Percentiles rank a stretch among this genome's conserved stretches.
Evolutionary conservation across 2,329 filamentous ascomycete genomes (phyloP).

Genomic region (Verticillium isaacii): DNA sequence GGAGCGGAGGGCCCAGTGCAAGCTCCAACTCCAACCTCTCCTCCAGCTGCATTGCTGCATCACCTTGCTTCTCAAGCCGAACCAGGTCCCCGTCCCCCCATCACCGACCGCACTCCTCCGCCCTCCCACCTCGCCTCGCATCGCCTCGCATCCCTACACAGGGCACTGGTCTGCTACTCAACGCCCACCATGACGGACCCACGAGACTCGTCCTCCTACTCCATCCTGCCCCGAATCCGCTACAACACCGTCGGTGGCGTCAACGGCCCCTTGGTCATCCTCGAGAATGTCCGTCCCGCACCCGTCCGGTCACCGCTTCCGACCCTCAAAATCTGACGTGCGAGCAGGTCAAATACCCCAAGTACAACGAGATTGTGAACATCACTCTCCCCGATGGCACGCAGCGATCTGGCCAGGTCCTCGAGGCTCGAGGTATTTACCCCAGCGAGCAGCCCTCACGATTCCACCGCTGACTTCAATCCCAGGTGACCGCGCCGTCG

Average conservation of each 20-base stretch:
- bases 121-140: slow-evolving; percentile 7
- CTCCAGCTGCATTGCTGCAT: slow-evolving; percentile 12
- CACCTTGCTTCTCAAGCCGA: slow-evolving; percentile 7
- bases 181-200: slow-evolving; percentile 46
- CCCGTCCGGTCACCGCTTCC: slow-evolving; percentile 5
- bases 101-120: slow-evolving; percentile 8
- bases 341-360: slow-evolving; percentile 86
- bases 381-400: slow-evolving; percentile 94
- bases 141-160: slow-evolving; percentile 11
- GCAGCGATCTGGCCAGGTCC: slow-evolving; percentile 87
- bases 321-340: not conserved
- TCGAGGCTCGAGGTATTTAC: slow-evolving; percentile 85
- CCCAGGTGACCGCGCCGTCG: slow-evolving; percentile 84
- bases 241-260: slow-evolving; percentile 99
- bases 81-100: slow-evolving; percentile 6
- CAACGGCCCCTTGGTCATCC: slow-evolving; percentile 95
- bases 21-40: slow-evolving; percentile 12
- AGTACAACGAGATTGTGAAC: slow-evolving; percentile 96
- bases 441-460: not conserved
- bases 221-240: slow-evolving; percentile 60
- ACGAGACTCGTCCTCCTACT: slow-evolving; percentile 56
- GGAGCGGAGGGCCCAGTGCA: slow-evolving; percentile 1
- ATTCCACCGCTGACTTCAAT: slow-evolving; percentile 14
- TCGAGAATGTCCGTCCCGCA: slow-evolving; percentile 74
- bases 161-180: not conserved